Evolutionary conservation across 2,329 filamentous ascomycete species (phyloP).

Genomic region (Hawksworthiomyces lignivorus): DNA sequence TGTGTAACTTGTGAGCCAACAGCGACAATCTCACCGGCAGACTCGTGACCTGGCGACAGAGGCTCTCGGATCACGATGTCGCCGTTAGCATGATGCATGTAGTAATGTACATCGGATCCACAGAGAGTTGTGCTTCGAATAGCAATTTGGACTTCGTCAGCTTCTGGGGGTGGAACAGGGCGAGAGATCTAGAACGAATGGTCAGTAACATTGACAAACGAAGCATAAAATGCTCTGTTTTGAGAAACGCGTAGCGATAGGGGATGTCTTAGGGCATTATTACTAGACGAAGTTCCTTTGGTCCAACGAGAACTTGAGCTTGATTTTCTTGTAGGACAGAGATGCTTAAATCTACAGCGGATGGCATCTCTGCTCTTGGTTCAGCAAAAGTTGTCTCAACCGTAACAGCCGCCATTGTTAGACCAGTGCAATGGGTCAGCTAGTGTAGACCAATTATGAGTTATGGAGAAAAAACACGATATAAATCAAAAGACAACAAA

Average conservation of each 20-base stretch:
- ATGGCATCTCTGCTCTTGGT: not conserved
- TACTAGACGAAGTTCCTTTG: slow-evolving; percentile 40
- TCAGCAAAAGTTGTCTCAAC: not conserved
- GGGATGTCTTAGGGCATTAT: too few species aligned
- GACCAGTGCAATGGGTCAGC: too few species aligned
- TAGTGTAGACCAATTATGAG: too few species aligned
- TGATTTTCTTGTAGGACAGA: not conserved
- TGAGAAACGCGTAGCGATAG: too few species aligned
- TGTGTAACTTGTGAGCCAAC: slow-evolving; percentile 49
- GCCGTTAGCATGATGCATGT: slow-evolving; percentile 34
- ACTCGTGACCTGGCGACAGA: slow-evolving; percentile 52
- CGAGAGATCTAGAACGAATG: slow-evolving; percentile 42
- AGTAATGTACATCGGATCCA: slow-evolving; percentile 50
- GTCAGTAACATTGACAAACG: too few species aligned
- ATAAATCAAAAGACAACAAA: not conserved
- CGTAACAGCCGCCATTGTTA: too few species aligned
- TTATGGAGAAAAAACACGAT: not conserved
- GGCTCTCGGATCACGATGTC: slow-evolving; percentile 48
- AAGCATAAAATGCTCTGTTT: too few species aligned
- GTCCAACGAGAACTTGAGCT: slow-evolving; percentile 36
- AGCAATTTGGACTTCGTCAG: slow-evolving; percentile 50
- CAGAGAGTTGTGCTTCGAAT: slow-evolving; percentile 54
- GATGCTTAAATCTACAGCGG: not conserved
- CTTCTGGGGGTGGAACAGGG: slow-evolving; percentile 39
- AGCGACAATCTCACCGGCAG: slow-evolving; percentile 50